A percentile compares a stretch with the other conserved stretches of the same genome.
Conservation (phyloP, 2,329 filamentous ascomycete species). For the Exutisphaerella laricina region DNA sequence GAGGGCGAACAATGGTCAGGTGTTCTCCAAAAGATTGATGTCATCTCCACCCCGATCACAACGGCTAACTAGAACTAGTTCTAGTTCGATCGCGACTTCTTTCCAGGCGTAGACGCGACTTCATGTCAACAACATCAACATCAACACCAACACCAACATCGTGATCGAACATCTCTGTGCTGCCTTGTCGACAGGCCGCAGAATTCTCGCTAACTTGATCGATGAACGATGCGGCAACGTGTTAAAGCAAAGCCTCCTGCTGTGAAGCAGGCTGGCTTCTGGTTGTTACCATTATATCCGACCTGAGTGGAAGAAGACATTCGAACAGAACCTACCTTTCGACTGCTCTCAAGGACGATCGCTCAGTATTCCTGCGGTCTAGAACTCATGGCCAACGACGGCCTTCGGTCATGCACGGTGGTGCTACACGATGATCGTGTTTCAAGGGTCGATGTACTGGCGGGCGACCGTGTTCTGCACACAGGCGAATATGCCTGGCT, state of each 20-base stretch:
- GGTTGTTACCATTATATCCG: not conserved
- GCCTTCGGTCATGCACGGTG: constrained; percentile 30
- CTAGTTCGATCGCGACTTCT: no score
- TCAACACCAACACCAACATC: not conserved
- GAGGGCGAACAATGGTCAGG: not conserved
- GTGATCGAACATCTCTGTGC: no score
- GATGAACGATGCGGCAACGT: constrained; percentile 5
- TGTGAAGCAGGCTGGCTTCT: constrained; percentile 5
- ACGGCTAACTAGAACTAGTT: not conserved
- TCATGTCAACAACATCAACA: not conserved
- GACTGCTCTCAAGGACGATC: no score
- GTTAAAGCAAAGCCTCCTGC: constrained; percentile 6
- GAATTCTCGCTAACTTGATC: no score
- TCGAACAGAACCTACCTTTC: no score
- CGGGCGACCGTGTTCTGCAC: constrained; percentile 25
- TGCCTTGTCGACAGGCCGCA: no score
- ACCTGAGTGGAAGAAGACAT: no score
- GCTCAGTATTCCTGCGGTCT: no score
- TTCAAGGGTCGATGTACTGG: constrained; percentile 28
- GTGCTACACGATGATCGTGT: constrained; percentile 32
- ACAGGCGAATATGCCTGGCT: constrained; percentile 26
- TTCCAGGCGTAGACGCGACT: not conserved
- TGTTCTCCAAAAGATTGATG: no score
- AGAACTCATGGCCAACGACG: no score
- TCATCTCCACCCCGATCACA: no score